Evolutionary conservation across 495 filamentous ascomycete genomes (phyloP), one percentile per base, ranked within the genome.

Genomic region (Halenospora varia): DNA sequence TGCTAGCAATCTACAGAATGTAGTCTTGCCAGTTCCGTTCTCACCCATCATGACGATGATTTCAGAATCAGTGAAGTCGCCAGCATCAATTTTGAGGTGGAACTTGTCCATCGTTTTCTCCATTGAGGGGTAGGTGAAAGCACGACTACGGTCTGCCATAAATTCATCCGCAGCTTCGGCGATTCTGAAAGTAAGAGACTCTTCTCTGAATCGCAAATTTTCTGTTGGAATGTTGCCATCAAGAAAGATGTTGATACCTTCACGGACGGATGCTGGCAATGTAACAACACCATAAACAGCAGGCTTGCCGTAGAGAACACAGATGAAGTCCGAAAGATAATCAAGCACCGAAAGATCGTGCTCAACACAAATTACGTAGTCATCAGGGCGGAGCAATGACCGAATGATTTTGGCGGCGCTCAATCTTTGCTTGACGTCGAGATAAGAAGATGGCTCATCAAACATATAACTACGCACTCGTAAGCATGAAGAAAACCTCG

Each of bases 21-120:
- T 98, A 2, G 94, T 97, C 78, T 97, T 95, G 64, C 89, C 88
- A 48, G 91, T 96, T 70, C 90, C 91, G 71, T 95, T 97, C 75
- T 97, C 95, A 56, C 94, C 94, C 94, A 98, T 97, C 92, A 97
- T 96, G 68, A 98, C 94, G 46, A 98, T 81, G 62, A 98, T 98
- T 64, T 98, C 94, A 2, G 94, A 97, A 67, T 98, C 92, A 3
- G 94, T 97, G 73, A 98, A 98, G 51, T 84, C 75, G 55, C 95
- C 95, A 8, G 80, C 42, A 17, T 97, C 88, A 55, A 98, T 81
- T 40, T 70, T 79, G 47, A 98, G 83, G 65, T 91, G 84, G 82
- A 98, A 98, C 64, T 78, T 81, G 53, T 92, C 95, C 10, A 97
- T 79, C 0, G 91, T 95, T 81, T 97, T 98, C 70, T 90, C 78